These are phyloP conservation scores for Carex parvula DNA, from an alignment of 176 grass and related monocot species.

Conservation along the genomic window DNA sequence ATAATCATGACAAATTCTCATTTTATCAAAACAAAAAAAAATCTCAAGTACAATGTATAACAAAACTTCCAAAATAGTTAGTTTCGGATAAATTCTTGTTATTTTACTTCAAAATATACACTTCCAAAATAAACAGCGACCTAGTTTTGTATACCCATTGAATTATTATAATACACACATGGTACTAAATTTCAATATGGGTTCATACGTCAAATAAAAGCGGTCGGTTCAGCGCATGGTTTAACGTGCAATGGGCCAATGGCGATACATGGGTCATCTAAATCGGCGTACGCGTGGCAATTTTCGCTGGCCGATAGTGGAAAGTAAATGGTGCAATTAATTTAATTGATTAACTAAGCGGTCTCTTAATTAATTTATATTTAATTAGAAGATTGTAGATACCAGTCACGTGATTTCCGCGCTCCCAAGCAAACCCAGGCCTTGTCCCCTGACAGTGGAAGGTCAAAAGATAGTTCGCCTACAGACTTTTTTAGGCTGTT, in stretches of 20 bases:
- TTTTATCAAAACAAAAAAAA: neutral
- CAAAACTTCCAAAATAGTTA: neutral
- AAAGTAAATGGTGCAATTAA: neutral
- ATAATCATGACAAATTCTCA: neutral
- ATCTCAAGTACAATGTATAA: neutral
- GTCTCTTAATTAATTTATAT: neutral
- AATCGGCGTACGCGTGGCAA: neutral
- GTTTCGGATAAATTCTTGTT: neutral
- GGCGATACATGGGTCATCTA: neutral
- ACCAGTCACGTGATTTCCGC: conserved; percentile 10
- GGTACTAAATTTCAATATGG: neutral
- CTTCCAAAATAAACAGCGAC: neutral
- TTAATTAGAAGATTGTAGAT: neutral
- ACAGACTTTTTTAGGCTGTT: neutral
- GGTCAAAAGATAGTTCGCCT: conserved; percentile 18
- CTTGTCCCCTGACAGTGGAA: conserved; percentile 3
- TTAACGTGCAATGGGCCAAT: neutral
- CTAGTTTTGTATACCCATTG: neutral
- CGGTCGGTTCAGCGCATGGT: neutral
- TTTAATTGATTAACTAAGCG: neutral
- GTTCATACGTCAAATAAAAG: neutral
- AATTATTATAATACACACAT: neutral
- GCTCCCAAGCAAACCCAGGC: neutral
- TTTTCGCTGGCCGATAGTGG: neutral
- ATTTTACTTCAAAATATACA: neutral